Evolutionary conservation across 2,329 filamentous ascomycete species (phyloP), one percentile per base, ranked within the genome.

Genomic region (Helicocarpus griseus): DNA sequence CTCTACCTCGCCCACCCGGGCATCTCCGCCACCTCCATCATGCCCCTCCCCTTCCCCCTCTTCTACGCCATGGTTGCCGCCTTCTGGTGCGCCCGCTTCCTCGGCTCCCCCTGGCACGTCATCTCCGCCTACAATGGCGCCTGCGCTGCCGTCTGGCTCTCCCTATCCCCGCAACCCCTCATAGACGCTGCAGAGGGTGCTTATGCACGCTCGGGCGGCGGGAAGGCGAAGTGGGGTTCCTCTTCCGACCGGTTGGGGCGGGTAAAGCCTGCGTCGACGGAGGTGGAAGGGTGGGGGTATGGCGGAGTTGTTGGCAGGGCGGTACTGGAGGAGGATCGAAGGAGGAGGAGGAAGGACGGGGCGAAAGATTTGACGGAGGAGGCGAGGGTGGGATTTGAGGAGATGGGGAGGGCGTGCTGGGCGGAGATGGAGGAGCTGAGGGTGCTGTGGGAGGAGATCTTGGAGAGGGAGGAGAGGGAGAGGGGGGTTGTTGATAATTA

Each of bases 51-150:
- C 48, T 76, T 78, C 57, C 73, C 89, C 57, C 76, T 95, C 54
- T 79, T 81, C 56, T 83, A 81, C 65, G 73, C 78, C 54, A 93
- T 93, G 79, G 69, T 80, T 48, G 63, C 79, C 19, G 73, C 79
- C 3, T 83, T 94, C 65, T 83, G 83, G 65, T 40, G 95, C 14
- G 81, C 82, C 13, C 86, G 91, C 57, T 82, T 79, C 73, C 65
- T 89, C 24, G 93, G 93, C 46, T 94, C 87, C 2, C 87, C 87
- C 9, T 98, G 93, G 93, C 91, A 97, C 66, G 77, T 80, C 0
- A 76, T 87, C 46, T 78, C 77, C n/a, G 77, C 83, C 0, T 95
- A 95, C 71, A 77, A 79, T 19, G 90, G 86, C 39, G 88, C 90
- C 6, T 78, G 78, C 45, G 81, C 89, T 0, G 79, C 87, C 4